A percentile compares a stretch with the other conserved stretches of the same genome.
Conservation (phyloP, 2,329 filamentous ascomycete genomes). For the Aureobasidium lini region DNA sequence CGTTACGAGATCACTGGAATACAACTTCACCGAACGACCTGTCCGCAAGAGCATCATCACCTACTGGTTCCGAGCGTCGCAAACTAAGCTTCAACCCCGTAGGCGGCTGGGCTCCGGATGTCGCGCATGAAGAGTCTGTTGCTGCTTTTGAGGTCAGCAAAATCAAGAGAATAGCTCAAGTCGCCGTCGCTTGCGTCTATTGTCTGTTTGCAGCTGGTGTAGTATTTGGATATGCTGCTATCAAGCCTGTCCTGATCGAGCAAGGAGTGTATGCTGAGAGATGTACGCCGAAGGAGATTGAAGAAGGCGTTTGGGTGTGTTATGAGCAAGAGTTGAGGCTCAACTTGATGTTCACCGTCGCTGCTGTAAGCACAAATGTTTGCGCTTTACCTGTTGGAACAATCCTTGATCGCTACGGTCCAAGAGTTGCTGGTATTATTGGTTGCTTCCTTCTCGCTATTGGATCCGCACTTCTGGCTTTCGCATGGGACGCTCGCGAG, state of each 20-base stretch:
- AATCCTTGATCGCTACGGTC: constrained; percentile 75
- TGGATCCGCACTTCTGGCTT: constrained; percentile 67
- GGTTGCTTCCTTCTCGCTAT: constrained; percentile 60
- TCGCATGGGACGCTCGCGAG: constrained; percentile 46
- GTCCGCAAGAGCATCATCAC: constrained; percentile 17
- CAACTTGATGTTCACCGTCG: constrained; percentile 89
- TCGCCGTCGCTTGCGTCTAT: constrained; percentile 60
- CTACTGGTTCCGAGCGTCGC: constrained; percentile 33
- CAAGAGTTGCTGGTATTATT: constrained; percentile 64
- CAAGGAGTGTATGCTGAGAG: constrained; percentile 63
- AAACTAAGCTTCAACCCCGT: constrained; percentile 45
- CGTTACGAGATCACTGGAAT: constrained; percentile 5
- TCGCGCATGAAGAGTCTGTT: constrained; percentile 31
- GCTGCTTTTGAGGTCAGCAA: constrained; percentile 49
- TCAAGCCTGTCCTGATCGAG: constrained; percentile 70
- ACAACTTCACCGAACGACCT: background rate
- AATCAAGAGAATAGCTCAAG: constrained; percentile 54
- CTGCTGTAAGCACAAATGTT: constrained; percentile 81
- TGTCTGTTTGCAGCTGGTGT: constrained; percentile 72
- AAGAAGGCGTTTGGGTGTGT: constrained; percentile 45
- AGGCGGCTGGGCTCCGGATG: constrained; percentile 35
- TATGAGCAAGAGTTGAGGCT: constrained; percentile 55
- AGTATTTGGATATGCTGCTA: constrained; percentile 76
- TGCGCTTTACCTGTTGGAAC: constrained; percentile 78
- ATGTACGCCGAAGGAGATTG: constrained; percentile 50